phyloP scores from a whole-genome alignment of 176 grass and related monocot species.

The Bolboschoenus planiculmis region DNA sequence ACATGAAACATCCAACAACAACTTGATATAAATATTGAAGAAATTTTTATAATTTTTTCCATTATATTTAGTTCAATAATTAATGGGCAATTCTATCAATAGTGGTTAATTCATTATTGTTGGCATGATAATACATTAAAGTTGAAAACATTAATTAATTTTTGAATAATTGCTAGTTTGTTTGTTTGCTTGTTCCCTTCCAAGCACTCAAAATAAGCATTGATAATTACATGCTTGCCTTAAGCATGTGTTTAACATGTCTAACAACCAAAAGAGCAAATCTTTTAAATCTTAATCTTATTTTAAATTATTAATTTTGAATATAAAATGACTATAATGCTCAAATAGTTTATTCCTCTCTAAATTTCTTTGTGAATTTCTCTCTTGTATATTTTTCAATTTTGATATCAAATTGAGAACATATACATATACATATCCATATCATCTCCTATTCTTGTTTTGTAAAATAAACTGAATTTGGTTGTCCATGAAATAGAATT shows the following conservation, averaged over 20 bases:
- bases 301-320: no score
- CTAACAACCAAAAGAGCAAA: not conserved
- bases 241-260: conserved; percentile 14
- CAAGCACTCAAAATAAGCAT: not conserved
- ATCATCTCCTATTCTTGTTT: no score
- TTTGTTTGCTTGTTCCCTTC: not conserved
- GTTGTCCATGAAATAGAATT: no score
- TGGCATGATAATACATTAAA: not conserved
- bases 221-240: not conserved
- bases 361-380: no score
- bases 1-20: not conserved
- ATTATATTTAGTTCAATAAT: not conserved
- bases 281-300: no score
- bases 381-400: no score
- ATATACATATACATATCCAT: no score
- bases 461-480: no score
- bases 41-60: not conserved
- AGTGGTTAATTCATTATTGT: not conserved
- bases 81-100: no score
- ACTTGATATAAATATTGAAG: not conserved
- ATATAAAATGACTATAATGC: no score
- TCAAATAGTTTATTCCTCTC: no score
- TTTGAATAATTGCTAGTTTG: not conserved
- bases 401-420: no score
- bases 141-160: not conserved